Evolutionary conservation across 2,329 filamentous ascomycete species (phyloP).

Genomic region (Nothopassalora personata): DNA sequence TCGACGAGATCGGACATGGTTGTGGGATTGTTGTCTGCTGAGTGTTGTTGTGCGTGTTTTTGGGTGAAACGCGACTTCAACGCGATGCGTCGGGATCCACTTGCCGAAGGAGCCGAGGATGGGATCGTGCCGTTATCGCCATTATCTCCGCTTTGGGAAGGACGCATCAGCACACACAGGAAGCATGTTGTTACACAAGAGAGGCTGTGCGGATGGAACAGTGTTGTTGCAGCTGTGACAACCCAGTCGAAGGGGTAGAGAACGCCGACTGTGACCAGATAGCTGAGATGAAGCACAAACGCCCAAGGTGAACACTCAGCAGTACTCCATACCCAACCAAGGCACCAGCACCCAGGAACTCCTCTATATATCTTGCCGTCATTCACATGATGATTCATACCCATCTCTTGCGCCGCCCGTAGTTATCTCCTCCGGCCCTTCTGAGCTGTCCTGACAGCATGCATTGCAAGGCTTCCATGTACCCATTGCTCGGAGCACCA

Average conservation of each 20-base stretch:
- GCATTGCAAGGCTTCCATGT: not conserved
- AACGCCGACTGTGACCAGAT: not conserved
- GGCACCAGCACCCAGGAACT: not conserved
- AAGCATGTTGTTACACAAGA: not conserved
- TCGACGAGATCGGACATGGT: conserved; percentile 6
- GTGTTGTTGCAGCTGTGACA: not conserved
- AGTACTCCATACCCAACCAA: not conserved
- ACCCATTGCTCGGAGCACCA: not conserved
- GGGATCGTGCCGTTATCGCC: not conserved
- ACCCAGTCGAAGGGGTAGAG: not conserved
- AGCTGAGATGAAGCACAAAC: not conserved
- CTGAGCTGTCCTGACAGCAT: not conserved
- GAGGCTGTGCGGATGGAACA: not conserved
- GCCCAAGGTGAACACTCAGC: not conserved
- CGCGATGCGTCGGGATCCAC: not conserved
- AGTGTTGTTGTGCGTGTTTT: not conserved
- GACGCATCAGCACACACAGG: not conserved
- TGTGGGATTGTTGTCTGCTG: not conserved
- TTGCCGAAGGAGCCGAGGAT: not conserved
- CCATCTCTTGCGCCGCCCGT: not conserved
- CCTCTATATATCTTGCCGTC: not conserved
- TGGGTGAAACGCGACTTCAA: not conserved
- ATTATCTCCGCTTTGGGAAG: not conserved
- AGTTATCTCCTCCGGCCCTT: not conserved
- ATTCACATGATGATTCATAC: not conserved